Percentiles rank a stretch among this genome's conserved stretches.
phyloP scores from a whole-genome alignment of 345 rosid genomes.

The Heritiera fomes region DNA sequence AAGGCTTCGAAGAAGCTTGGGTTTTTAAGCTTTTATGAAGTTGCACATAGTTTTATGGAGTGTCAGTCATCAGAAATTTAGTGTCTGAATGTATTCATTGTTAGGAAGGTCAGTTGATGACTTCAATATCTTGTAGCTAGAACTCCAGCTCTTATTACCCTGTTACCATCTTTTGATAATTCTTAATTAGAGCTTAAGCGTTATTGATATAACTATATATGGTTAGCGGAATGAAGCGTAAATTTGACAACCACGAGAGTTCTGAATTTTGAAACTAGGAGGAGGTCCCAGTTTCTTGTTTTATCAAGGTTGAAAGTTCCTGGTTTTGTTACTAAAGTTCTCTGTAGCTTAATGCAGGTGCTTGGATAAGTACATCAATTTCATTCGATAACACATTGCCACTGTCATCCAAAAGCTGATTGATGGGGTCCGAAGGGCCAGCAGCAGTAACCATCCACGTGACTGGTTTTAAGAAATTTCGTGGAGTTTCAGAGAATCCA shows the following conservation, averaged over 20 bases:
- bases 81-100: not conserved
- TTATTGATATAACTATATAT: not conserved
- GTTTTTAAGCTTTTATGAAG: slow-evolving; percentile 13
- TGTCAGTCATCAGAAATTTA: not conserved
- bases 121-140: not conserved
- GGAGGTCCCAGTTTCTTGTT: slow-evolving; percentile 7
- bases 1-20: not conserved
- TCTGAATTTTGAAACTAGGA: not conserved
- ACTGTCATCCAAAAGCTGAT: slow-evolving; percentile 15
- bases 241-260: not conserved
- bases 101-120: not conserved
- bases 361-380: slow-evolving; percentile 17
- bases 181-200: not conserved
- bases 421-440: slow-evolving; percentile 98
- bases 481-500: slow-evolving; percentile 97
- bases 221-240: not conserved
- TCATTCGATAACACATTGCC: slow-evolving; percentile 18
- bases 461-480: slow-evolving; percentile 97
- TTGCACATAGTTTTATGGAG: not conserved
- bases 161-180: not conserved
- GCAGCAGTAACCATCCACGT: slow-evolving; percentile 69
- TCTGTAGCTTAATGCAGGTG: slow-evolving; percentile 27
- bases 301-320: slow-evolving; percentile 1
- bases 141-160: not conserved
- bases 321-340: slow-evolving; percentile 17